These are phyloP conservation scores for Russula sp. DNA, from an alignment of 768 basidiomycete genomes.

Conservation along the genomic window DNA sequence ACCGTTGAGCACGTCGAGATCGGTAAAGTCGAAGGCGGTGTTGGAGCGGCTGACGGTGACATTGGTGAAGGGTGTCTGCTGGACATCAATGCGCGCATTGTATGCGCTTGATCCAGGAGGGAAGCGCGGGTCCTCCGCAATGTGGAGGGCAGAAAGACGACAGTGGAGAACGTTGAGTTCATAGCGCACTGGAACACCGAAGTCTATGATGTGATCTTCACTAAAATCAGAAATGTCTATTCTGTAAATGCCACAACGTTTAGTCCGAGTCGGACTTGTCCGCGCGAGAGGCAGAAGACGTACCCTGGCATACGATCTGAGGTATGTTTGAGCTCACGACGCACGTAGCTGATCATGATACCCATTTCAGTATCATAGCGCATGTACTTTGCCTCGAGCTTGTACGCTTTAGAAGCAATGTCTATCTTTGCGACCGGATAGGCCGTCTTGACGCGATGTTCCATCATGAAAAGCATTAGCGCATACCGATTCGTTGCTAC, in stretches of 20 bases:
- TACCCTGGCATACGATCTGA: slow-evolving; percentile 17
- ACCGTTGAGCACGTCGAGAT: slow-evolving; percentile 16
- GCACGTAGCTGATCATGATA: slow-evolving; percentile 21
- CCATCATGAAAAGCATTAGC: slow-evolving; percentile 22
- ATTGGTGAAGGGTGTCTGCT: slow-evolving; percentile 6
- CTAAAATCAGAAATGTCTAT: slow-evolving; percentile 21
- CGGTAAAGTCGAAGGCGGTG: slow-evolving; percentile 17
- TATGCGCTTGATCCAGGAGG: slow-evolving; percentile 20
- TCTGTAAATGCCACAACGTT: background rate
- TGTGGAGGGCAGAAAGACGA: slow-evolving; percentile 17
- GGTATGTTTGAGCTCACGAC: slow-evolving; percentile 14
- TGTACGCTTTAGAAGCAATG: slow-evolving; percentile 17
- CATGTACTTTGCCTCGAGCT: slow-evolving; percentile 22
- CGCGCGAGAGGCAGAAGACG: background rate
- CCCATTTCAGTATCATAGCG: slow-evolving; percentile 12
- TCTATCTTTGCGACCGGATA: slow-evolving; percentile 22
- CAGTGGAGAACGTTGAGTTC: slow-evolving; percentile 20
- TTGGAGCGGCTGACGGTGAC: slow-evolving; percentile 17
- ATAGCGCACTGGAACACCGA: slow-evolving; percentile 20
- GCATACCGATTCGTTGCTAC: slow-evolving; percentile 16
- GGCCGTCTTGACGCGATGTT: slow-evolving; percentile 21
- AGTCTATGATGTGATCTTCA: slow-evolving; percentile 19
- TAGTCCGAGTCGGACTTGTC: background rate
- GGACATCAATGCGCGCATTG: slow-evolving; percentile 8
- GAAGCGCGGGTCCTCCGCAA: slow-evolving; percentile 21